Percentiles rank a stretch among this genome's conserved stretches.
Conservation (phyloP, 1,139 yeast genomes). For the Yamadazyma jaroonii region DNA sequence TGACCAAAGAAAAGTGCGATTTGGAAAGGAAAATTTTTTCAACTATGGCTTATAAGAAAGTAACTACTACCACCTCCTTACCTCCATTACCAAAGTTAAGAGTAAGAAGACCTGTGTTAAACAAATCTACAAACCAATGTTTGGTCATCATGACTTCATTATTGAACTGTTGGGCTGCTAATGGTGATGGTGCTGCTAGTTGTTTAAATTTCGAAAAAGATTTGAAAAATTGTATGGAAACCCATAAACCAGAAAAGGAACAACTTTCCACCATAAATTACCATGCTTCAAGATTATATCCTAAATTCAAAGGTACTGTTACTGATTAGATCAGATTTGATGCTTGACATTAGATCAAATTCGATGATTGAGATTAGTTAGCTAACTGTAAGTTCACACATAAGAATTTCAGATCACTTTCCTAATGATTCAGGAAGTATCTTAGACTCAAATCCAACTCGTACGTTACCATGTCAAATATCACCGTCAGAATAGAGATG, state of each 20-base stretch:
- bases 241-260: conserved; percentile 47
- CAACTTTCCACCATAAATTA: conserved; percentile 59
- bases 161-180: conserved; percentile 94
- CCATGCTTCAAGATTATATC: conserved; percentile 79
- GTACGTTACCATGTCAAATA: too few species aligned
- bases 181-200: conserved; percentile 73
- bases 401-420: too few species aligned
- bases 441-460: too few species aligned
- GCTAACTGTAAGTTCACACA: too few species aligned
- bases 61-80: conserved; percentile 33
- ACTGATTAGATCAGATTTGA: conserved; percentile 46
- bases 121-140: conserved; percentile 67
- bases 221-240: conserved; percentile 47
- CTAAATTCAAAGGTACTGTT: conserved; percentile 72
- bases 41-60: conserved; percentile 28
- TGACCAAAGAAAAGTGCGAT: neutral
- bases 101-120: conserved; percentile 62
- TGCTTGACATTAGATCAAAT: too few species aligned
- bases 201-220: conserved; percentile 63
- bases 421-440: too few species aligned
- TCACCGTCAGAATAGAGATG: too few species aligned
- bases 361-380: neutral
- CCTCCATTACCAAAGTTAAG: conserved; percentile 78
- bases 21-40: conserved; percentile 6
- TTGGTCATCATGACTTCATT: conserved; percentile 79